Evolutionary conservation across 345 rosid genomes (phyloP).

Genomic region (Capsella bursapastoris): DNA sequence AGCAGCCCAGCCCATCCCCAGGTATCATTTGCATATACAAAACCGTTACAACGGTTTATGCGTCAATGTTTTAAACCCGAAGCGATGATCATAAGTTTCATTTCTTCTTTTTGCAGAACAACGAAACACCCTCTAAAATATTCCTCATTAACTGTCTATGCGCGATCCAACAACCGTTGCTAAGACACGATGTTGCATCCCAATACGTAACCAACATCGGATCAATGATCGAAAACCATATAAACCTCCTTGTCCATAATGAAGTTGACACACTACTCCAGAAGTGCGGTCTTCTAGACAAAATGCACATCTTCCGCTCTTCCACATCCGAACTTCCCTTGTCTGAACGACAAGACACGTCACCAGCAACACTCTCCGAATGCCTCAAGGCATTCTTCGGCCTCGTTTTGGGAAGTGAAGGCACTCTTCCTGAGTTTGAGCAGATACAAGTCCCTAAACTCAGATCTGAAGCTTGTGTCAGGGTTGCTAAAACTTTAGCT

Average conservation of each 20-base stretch:
- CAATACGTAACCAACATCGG: constrained; percentile 74
- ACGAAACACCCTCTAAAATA: constrained; percentile 79
- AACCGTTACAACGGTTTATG: not conserved
- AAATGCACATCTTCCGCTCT: constrained; percentile 66
- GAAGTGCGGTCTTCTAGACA: constrained; percentile 67
- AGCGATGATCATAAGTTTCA: not conserved
- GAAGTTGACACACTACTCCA: constrained; percentile 85
- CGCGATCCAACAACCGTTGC: constrained; percentile 86
- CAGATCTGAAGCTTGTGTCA: constrained; percentile 76
- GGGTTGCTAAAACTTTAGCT: constrained; percentile 75
- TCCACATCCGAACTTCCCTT: constrained; percentile 50
- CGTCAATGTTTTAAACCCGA: not conserved
- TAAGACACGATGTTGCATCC: constrained; percentile 69
- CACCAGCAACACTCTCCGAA: constrained; percentile 66
- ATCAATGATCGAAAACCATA: constrained; percentile 73
- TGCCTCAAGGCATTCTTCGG: constrained; percentile 87
- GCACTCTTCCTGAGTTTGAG: constrained; percentile 89
- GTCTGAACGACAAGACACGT: constrained; percentile 69
- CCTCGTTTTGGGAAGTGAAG: constrained; percentile 82
- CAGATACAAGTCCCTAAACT: constrained; percentile 91
- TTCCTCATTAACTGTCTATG: constrained; percentile 93
- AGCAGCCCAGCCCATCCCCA: constrained; percentile 61
- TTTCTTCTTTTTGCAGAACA: constrained; percentile 57
- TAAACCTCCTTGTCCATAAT: constrained; percentile 66
- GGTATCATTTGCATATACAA: constrained; percentile 48